phyloP scores from a whole-genome alignment of 2,329 filamentous ascomycete genomes.

The Alternaria ventricosa region DNA sequence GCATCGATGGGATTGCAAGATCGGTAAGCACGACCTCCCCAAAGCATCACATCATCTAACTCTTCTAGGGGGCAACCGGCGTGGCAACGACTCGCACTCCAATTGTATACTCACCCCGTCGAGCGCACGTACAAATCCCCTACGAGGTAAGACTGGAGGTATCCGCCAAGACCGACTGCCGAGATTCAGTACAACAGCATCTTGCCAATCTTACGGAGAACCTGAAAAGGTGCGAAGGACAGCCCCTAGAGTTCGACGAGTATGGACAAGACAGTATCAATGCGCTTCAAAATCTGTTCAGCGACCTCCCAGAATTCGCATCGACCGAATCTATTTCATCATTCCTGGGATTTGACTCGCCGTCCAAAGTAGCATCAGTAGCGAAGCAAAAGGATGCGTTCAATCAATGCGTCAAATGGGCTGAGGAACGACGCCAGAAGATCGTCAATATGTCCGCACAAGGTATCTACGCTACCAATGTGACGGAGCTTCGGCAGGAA shows the following conservation, averaged over 20 bases:
- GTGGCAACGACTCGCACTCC: background rate
- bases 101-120: background rate
- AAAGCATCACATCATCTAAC: background rate
- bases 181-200: background rate
- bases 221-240: background rate
- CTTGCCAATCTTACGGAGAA: background rate
- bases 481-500: background rate
- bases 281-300: background rate
- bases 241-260: background rate
- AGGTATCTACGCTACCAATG: background rate
- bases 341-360: background rate
- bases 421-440: background rate
- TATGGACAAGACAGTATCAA: background rate
- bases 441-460: background rate
- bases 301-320: background rate
- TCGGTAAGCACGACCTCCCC: background rate
- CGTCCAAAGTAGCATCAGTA: background rate
- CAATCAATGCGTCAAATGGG: background rate
- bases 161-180: background rate
- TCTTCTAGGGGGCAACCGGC: background rate
- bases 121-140: background rate
- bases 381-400: background rate
- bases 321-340: background rate
- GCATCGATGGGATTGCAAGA: background rate
- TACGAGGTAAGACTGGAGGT: background rate